phyloP scores from a whole-genome alignment of 1,284 basidiomycete species.

The Phylloporus gajari region DNA sequence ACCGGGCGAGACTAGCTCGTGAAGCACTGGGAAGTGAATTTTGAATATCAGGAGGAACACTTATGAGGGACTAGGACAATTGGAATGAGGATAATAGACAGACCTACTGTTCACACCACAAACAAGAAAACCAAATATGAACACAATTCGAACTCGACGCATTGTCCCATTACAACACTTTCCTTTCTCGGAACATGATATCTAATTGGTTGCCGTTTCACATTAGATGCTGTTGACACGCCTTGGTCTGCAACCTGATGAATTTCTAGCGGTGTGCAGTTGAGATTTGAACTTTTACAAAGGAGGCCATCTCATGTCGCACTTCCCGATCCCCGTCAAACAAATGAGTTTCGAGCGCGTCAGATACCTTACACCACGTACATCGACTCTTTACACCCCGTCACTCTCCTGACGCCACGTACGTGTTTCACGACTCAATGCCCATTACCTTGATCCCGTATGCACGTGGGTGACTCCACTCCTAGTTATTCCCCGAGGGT shows the following conservation, averaged over 20 bases:
- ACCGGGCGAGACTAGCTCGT: constrained; percentile 35
- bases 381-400: neutral
- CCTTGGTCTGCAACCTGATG: neutral
- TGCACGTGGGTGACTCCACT: constrained; percentile 16
- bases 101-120: constrained; percentile 17
- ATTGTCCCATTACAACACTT: constrained; percentile 39
- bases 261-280: too few species aligned
- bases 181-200: constrained; percentile 29
- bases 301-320: neutral
- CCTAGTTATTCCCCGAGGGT: constrained; percentile 29
- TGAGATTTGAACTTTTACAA: too few species aligned
- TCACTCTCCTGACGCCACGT: neutral
- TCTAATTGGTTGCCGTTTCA: neutral
- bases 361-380: neutral
- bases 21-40: neutral
- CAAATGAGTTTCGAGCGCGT: neutral
- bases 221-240: neutral
- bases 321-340: neutral
- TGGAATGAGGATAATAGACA: constrained; percentile 11
- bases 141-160: neutral
- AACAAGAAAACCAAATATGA: constrained; percentile 30
- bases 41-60: neutral
- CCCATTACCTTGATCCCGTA: constrained; percentile 21
- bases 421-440: constrained; percentile 17
- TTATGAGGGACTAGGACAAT: constrained; percentile 42